Conservation (phyloP, 225 moss, liverwort and hornwort species). For the Neckera pumila region DNA sequence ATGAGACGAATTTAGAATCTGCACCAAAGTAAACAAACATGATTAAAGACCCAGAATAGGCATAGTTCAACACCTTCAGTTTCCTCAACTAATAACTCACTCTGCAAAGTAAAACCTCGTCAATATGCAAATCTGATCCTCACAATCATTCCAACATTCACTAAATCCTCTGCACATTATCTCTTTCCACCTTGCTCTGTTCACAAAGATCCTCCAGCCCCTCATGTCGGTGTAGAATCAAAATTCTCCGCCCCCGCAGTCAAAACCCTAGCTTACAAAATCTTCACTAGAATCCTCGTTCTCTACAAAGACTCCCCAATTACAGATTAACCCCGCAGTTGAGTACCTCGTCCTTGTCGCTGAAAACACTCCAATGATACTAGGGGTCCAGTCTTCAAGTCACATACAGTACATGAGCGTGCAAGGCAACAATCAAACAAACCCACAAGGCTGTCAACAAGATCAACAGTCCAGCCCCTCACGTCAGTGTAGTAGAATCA, state of each 20-base stretch:
- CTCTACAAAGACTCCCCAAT: background rate
- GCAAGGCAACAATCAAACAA: background rate
- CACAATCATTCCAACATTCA: background rate
- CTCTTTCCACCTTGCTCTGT: background rate
- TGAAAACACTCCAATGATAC: background rate
- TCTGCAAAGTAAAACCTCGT: background rate
- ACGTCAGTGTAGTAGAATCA: background rate
- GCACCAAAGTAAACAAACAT: background rate
- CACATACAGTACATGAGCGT: background rate
- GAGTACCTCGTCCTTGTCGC: background rate
- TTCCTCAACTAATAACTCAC: background rate
- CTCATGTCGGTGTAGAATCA: background rate
- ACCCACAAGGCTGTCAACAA: background rate
- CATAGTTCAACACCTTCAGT: background rate
- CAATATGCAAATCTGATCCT: background rate
- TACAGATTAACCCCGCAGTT: background rate
- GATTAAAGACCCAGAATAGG: background rate
- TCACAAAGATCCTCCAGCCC: background rate
- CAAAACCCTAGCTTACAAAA: conserved; percentile 3
- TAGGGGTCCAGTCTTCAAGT: background rate
- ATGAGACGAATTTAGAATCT: background rate
- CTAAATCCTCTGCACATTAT: background rate
- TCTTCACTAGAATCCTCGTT: background rate
- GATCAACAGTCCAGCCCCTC: background rate
- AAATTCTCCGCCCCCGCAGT: background rate